Conservation (phyloP, 2,329 filamentous ascomycete species). For the Lachnellula willkommii region DNA sequence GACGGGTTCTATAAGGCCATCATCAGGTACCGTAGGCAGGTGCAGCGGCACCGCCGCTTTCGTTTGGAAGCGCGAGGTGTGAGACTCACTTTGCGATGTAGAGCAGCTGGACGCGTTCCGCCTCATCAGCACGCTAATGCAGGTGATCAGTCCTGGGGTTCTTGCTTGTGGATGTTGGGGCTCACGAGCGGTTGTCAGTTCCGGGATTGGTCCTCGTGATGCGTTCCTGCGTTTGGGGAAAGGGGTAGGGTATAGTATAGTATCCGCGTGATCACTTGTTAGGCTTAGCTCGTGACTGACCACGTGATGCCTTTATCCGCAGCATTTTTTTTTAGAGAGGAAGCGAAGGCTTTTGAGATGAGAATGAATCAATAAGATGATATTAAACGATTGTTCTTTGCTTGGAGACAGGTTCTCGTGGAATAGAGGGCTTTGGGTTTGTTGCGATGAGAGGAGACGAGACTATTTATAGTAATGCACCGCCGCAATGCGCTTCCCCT, state of each 20-base stretch:
- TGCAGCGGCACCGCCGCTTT: neutral
- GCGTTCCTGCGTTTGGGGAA: neutral
- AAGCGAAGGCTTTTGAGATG: neutral
- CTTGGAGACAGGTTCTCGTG: too few species aligned
- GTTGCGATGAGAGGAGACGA: too few species aligned
- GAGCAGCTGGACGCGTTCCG: neutral
- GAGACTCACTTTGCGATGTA: neutral
- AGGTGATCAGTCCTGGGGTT: neutral
- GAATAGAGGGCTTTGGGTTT: too few species aligned
- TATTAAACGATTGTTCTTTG: too few species aligned
- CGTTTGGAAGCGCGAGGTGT: neutral
- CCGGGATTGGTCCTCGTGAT: neutral
- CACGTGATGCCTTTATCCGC: neutral
- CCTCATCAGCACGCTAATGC: neutral
- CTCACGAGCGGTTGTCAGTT: neutral
- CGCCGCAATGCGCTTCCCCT: too few species aligned
- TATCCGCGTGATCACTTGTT: neutral
- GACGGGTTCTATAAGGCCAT: neutral
- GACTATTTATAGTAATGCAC: too few species aligned
- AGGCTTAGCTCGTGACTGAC: neutral
- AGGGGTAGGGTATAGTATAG: too few species aligned
- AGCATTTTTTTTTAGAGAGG: neutral
- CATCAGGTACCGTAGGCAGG: neutral
- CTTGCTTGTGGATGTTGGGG: neutral
- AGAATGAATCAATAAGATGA: too few species aligned